Base-by-base conservation (phyloP, 176 grass and related monocot genomes). In the Microstegium vimineum region DNA sequence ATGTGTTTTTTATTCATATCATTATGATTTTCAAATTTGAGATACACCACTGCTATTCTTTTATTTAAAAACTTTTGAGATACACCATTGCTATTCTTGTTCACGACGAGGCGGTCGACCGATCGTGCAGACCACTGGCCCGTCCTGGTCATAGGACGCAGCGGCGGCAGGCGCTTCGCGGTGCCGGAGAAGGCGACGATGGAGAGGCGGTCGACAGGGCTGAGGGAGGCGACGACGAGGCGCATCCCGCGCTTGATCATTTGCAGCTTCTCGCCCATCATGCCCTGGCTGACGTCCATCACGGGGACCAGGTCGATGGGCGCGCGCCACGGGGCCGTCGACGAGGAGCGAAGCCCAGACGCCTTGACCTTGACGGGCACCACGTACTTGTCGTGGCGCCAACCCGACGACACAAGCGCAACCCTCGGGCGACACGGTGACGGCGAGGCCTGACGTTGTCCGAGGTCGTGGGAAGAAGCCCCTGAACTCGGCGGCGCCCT, bases 221-320 rank as follows among this genome's bases (percentile, higher is more conserved):
- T 85, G 15, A 99, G 85, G 1, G 93, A 94, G 0, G 93, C 91
- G 0, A 99, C 74, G 16, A 94, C 87, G 34, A 99, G 85, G 27
- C 90, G 89, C 90, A 99, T 93, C 20, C 86, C 91, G 47, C 93
- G 87, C 88, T 95, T 95, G 15, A 99, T 85, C 93, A 86, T 92
- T 72, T 95, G 87, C 85, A 95, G 90, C 85, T 99, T 99, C 76
- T 95, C 91, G 2, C 90, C 85, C 65, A 90, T 92, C 96, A 95
- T 95, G 42, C 93, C 93, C 57, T 92, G 91, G 63, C 96, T 82
- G 17, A 95, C 91, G 43, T 99, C 96, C 34, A 99, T 90, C 66
- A 99, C 96, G 4, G 89, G 93, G 2, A 99, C 96, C 30, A 99
- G 89, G 76, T 99, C 96, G 46, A 99, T 88, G 45, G 93, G 85